Conservation (phyloP, 2,329 filamentous ascomycete species). For the Ophiostoma himal-ulmi region DNA sequence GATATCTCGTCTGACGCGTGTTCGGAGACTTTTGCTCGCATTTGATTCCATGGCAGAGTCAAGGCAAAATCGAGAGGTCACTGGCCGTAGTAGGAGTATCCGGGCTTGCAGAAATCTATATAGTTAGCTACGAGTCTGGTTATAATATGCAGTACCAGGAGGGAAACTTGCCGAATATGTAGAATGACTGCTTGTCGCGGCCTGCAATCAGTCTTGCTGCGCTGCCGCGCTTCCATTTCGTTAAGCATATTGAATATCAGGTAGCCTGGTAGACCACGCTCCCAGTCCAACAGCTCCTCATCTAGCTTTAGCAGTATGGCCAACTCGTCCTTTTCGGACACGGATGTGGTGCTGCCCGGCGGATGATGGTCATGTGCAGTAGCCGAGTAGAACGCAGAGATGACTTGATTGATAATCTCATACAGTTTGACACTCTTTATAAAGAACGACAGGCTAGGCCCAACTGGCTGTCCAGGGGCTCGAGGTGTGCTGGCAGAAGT, state of each 20-base stretch:
- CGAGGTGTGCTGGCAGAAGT: neutral
- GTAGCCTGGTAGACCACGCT: neutral
- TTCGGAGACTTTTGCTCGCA: slow-evolving; percentile 1
- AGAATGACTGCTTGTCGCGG: neutral
- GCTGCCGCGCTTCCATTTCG: neutral
- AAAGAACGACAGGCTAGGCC: neutral
- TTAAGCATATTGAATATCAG: neutral
- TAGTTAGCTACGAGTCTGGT: neutral
- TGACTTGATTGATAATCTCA: neutral
- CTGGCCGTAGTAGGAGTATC: neutral
- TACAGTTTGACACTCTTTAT: neutral
- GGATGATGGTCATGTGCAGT: neutral
- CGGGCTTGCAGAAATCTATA: neutral
- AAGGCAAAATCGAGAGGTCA: neutral
- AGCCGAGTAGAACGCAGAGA: neutral
- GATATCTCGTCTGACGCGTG: neutral
- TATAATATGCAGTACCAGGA: neutral
- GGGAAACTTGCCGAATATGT: neutral
- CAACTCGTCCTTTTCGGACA: neutral
- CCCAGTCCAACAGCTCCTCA: neutral
- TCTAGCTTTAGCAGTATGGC: neutral
- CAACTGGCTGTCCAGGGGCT: neutral
- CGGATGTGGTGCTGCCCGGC: neutral
- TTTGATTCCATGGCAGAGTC: neutral
- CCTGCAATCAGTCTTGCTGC: neutral